Percentiles rank a stretch among this genome's conserved stretches.
Evolutionary conservation across 768 basidiomycete species (phyloP).

Genomic region (Phallus indusiatus): DNA sequence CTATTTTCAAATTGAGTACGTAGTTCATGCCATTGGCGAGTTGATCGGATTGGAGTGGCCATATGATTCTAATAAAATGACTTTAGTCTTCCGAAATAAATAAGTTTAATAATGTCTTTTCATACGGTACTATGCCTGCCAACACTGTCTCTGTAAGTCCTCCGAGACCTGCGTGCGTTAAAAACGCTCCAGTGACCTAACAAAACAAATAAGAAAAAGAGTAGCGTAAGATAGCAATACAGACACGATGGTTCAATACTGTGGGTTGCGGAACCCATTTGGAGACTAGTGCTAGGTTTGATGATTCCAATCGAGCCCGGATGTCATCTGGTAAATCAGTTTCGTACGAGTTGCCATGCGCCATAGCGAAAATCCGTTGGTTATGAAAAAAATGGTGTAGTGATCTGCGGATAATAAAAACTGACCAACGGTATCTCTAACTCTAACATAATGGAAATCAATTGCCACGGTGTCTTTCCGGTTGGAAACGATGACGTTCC

Average conservation of each 20-base stretch:
- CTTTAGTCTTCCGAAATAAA: not conserved
- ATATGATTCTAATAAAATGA: constrained; percentile 15
- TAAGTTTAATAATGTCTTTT: not conserved
- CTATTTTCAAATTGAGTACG: constrained; percentile 10
- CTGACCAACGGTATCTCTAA: not conserved
- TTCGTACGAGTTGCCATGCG: not conserved
- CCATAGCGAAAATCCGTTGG: not conserved
- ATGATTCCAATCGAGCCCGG: not conserved
- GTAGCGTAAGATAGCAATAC: not conserved
- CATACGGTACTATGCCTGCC: not conserved
- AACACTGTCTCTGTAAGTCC: not conserved
- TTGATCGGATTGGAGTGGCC: constrained; percentile 21
- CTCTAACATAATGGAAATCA: not conserved
- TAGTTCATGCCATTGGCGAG: constrained; percentile 16
- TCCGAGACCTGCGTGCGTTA: not conserved
- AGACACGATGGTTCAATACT: constrained; percentile 17
- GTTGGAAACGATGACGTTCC: not conserved
- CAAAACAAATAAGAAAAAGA: not conserved
- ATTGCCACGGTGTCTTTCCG: not conserved
- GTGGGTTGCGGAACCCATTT: constrained; percentile 19
- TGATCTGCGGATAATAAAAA: not conserved
- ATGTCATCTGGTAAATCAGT: not conserved
- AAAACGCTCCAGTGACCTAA: not conserved
- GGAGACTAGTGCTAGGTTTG: constrained; percentile 12
- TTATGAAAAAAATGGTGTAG: not conserved